A percentile compares a stretch with the other conserved stretches of the same genome.
These are phyloP conservation scores for Adansonia rubrostipa DNA, from an alignment of 441 rosid species.

Conservation along the genomic window DNA sequence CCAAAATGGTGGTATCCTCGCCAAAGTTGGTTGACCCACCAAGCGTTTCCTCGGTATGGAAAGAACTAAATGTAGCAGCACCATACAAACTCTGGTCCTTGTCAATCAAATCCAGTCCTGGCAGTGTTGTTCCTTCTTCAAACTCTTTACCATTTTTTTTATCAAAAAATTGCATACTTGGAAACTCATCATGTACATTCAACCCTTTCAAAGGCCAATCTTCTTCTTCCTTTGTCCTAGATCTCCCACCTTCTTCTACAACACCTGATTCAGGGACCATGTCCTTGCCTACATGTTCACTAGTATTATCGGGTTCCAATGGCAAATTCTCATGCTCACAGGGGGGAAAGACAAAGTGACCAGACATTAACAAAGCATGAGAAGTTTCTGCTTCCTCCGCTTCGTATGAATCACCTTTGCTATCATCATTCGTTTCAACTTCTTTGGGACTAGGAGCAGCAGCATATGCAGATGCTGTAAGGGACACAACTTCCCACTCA, in stretches of 20 bases:
- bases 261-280: slow-evolving; percentile 35
- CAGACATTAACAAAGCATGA: slow-evolving; percentile 68
- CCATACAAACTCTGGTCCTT: slow-evolving; percentile 54
- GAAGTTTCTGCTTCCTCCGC: slow-evolving; percentile 61
- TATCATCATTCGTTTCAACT: slow-evolving; percentile 43
- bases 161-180: slow-evolving; percentile 48
- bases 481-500: slow-evolving; percentile 97
- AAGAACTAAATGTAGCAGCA: slow-evolving; percentile 51
- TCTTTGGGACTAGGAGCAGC: slow-evolving; percentile 78
- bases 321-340: slow-evolving; percentile 86
- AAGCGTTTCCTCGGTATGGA: slow-evolving; percentile 48
- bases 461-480: slow-evolving; percentile 88
- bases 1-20: slow-evolving; percentile 39
- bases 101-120: slow-evolving; percentile 37
- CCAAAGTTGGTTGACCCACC: slow-evolving; percentile 51
- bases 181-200: slow-evolving; percentile 56
- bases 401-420: slow-evolving; percentile 36
- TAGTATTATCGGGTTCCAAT: slow-evolving; percentile 43
- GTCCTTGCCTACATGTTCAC: slow-evolving; percentile 49
- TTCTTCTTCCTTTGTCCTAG: slow-evolving; percentile 54
- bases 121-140: slow-evolving; percentile 44
- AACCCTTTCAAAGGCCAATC: slow-evolving; percentile 47
- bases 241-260: slow-evolving; percentile 42
- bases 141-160: slow-evolving; percentile 43
- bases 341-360: slow-evolving; percentile 88